Base-by-base conservation (phyloP, 2,329 filamentous ascomycete genomes). In the Colletotrichum camelliae region DNA sequence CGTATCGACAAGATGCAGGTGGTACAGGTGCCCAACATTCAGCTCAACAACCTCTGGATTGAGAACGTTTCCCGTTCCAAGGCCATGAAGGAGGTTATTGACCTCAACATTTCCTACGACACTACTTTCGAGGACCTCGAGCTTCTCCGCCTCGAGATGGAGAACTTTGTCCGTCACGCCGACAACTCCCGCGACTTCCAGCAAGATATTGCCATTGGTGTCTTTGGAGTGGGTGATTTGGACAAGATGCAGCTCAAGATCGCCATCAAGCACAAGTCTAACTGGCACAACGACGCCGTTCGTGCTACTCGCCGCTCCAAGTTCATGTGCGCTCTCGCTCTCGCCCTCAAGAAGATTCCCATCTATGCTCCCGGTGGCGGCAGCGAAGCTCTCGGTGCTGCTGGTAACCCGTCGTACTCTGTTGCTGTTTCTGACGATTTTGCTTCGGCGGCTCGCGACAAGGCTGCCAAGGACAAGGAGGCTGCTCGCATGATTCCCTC, bases 111-210 rank as follows among this genome's bases (percentile, higher is more conserved):
- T 74, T 93, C 93, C 7, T 98, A 94, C 82, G 95, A 96, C 80
- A 98, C 97, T 1, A 91, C 90, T 0, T 96, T 98, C 70, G 95
- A 97, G 79, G 96, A 98, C 77, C 91, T 98, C 77, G 95, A 98
- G 82, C 88, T 95, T 10, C 90, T 98, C 60, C 95, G 95, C 78
- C 84, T 90, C 6, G 96, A 98, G 83, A 94, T 99, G 91, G 92
- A 95, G 83, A 89, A 88, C 29, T 99, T 98, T 80, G 95, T 98
- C 55, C 91, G 91, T 29, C 89, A 94, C 70, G 92, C 95, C 70
- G 95, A 97, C 29, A 98, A 98, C 86, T 91, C 89, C 75, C 94
- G 97, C 80, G 97, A 99, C 85, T 99, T 98, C 90, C 93, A 96
- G 84, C 92, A 93, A 4, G 95, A 98, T 71, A 89, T 98, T 68